phyloP scores from a whole-genome alignment of 352 stramenopile genomes.

The Phytophthora gonapodyides region DNA sequence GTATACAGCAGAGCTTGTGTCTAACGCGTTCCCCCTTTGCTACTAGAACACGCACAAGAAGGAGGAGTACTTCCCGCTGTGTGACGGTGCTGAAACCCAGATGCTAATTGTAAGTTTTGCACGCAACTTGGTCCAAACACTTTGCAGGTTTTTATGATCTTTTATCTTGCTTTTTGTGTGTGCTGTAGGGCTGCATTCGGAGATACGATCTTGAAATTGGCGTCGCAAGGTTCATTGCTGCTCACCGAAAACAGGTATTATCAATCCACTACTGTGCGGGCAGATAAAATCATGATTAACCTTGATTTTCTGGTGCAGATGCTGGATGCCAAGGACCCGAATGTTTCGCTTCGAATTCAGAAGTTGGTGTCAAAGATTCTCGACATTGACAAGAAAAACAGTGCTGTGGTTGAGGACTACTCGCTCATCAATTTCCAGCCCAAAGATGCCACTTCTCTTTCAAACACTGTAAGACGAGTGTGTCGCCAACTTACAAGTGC shows the following conservation, averaged over 20 bases:
- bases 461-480: conserved; percentile 52
- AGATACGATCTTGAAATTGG: conserved; percentile 80
- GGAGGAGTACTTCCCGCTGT: conserved; percentile 83
- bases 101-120: conserved; percentile 50
- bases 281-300: neutral
- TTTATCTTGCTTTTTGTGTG: neutral
- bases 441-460: conserved; percentile 62
- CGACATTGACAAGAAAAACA: conserved; percentile 74
- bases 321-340: conserved; percentile 53
- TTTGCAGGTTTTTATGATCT: neutral
- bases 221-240: conserved; percentile 74
- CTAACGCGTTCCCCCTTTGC: conserved; percentile 11
- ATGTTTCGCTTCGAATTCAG: conserved; percentile 69
- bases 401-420: conserved; percentile 67
- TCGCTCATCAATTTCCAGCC: conserved; percentile 75
- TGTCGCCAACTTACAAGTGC: neutral
- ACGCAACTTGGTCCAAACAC: neutral
- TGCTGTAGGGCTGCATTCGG: conserved; percentile 59
- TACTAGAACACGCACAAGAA: conserved; percentile 71
- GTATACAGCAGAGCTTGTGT: too few species aligned
- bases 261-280: too few species aligned
- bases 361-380: conserved; percentile 77
- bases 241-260: conserved; percentile 60
- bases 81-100: conserved; percentile 55
- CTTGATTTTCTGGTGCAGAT: conserved; percentile 42